phyloP scores from a whole-genome alignment of 2,329 filamentous ascomycete species.

The Cercospora nicotianae region DNA sequence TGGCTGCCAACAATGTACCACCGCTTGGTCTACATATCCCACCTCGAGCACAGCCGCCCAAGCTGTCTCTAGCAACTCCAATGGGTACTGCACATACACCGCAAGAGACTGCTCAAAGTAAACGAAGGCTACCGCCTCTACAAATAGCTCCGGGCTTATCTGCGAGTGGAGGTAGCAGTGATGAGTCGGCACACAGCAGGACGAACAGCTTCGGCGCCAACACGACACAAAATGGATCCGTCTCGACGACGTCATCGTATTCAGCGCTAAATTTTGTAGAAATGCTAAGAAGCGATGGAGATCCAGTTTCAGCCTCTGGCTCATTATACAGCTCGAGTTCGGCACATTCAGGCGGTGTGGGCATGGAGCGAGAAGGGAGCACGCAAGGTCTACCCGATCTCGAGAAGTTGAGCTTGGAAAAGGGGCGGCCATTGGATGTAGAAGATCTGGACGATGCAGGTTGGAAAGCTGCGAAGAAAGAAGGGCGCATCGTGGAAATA shows the following conservation, averaged over 20 bases:
- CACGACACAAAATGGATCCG: constrained; percentile 70
- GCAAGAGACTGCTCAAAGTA: constrained; percentile 48
- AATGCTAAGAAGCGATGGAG: constrained; percentile 61
- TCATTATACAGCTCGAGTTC: constrained; percentile 61
- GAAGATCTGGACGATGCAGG: constrained; percentile 93
- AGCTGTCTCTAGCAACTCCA: constrained; percentile 80
- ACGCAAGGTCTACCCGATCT: constrained; percentile 74
- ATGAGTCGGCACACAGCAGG: constrained; percentile 76
- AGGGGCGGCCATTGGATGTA: constrained; percentile 80
- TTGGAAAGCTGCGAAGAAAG: constrained; percentile 89
- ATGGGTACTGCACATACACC: constrained; percentile 76
- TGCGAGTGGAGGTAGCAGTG: constrained; percentile 68
- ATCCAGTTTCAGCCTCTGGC: constrained; percentile 84
- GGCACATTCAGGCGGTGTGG: constrained; percentile 47
- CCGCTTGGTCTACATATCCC: constrained; percentile 37
- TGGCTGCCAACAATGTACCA: constrained; percentile 39
- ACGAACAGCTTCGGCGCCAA: constrained; percentile 84
- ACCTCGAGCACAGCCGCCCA: constrained; percentile 67
- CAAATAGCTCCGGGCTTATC: constrained; percentile 57
- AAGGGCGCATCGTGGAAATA: constrained; percentile 82
- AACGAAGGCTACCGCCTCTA: constrained; percentile 47
- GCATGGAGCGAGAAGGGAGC: constrained; percentile 80
- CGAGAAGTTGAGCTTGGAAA: constrained; percentile 78
- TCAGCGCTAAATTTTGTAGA: constrained; percentile 81
- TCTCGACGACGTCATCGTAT: constrained; percentile 83